Evolutionary conservation across 805 yeast species (phyloP).

Genomic region (Millerozyma acaciae): DNA sequence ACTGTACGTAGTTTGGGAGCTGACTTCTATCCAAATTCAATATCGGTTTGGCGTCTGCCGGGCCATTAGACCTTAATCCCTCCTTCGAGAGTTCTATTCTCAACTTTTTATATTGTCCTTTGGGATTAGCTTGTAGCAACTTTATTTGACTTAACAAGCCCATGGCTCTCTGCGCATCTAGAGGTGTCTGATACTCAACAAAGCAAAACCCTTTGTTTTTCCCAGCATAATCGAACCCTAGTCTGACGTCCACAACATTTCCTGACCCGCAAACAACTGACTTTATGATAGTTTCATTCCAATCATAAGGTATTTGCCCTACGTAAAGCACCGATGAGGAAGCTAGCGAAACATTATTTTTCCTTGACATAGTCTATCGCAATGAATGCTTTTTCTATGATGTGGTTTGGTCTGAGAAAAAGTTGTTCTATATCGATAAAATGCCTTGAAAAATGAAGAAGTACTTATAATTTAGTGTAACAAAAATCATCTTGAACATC

Average conservation of each 20-base stretch:
- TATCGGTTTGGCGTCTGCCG: constrained; percentile 37
- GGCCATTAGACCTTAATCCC: constrained; percentile 40
- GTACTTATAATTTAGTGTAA: not conserved
- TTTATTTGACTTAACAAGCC: constrained; percentile 41
- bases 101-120: constrained; percentile 40
- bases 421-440: too few species aligned
- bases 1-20: constrained; percentile 53
- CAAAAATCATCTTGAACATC: not conserved
- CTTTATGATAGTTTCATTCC: constrained; percentile 62
- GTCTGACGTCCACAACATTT: constrained; percentile 60
- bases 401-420: too few species aligned
- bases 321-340: constrained; percentile 48
- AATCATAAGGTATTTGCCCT: constrained; percentile 66
- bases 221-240: constrained; percentile 56
- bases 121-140: constrained; percentile 31
- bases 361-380: constrained; percentile 7
- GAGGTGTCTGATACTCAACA: constrained; percentile 51
- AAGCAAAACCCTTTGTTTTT: constrained; percentile 67
- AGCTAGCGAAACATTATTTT: constrained; percentile 3
- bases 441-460: not conserved
- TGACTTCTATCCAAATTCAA: constrained; percentile 42
- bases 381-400: not conserved
- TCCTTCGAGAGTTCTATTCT: constrained; percentile 62
- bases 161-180: constrained; percentile 51
- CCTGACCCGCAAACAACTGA: constrained; percentile 71